A percentile compares a stretch with the other conserved stretches of the same genome.
Conservation (phyloP, 1,139 yeast species). For the Blastobotrys aristatus region DNA sequence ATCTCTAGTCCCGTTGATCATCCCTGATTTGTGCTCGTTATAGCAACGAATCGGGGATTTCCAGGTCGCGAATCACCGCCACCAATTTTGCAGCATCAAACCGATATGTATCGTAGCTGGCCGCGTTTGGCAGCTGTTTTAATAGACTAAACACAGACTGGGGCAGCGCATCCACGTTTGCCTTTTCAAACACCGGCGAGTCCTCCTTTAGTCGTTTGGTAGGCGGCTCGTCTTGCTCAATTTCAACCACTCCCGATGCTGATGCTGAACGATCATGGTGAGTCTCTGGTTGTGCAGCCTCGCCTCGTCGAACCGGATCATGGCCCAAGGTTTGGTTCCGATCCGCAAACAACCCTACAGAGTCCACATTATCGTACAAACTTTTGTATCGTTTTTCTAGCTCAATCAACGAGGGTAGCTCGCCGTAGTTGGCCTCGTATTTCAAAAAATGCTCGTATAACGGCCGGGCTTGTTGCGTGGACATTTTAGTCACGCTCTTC, state of each 20-base stretch:
- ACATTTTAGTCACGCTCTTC: slow-evolving; percentile 46
- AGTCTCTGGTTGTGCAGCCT: slow-evolving; percentile 28
- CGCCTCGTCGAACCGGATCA: slow-evolving; percentile 45
- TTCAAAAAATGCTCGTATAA: slow-evolving; percentile 47
- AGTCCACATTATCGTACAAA: slow-evolving; percentile 42
- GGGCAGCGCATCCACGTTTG: slow-evolving; percentile 20
- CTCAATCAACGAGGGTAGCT: slow-evolving; percentile 58
- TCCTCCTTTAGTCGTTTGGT: slow-evolving; percentile 17
- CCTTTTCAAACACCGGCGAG: slow-evolving; percentile 8
- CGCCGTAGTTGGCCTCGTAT: slow-evolving; percentile 58
- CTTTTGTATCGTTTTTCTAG: slow-evolving; percentile 64
- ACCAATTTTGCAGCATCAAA: slow-evolving; percentile 27
- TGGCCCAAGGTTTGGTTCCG: slow-evolving; percentile 42
- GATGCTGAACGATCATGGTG: too few species aligned
- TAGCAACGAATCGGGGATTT: slow-evolving; percentile 12
- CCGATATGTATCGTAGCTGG: slow-evolving; percentile 26
- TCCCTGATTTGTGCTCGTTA: slow-evolving; percentile 13
- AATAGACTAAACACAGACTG: slow-evolving; percentile 26
- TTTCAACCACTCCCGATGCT: neutral
- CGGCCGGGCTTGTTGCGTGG: slow-evolving; percentile 35
- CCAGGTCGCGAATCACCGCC: slow-evolving; percentile 21
- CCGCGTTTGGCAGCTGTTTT: slow-evolving; percentile 31
- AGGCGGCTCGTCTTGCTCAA: slow-evolving; percentile 2
- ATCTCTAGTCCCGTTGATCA: slow-evolving; percentile 19
- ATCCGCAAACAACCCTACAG: slow-evolving; percentile 28